Evolutionary conservation across 306 rosid species (phyloP).

Genomic region (Cucurbita ficifolia): DNA sequence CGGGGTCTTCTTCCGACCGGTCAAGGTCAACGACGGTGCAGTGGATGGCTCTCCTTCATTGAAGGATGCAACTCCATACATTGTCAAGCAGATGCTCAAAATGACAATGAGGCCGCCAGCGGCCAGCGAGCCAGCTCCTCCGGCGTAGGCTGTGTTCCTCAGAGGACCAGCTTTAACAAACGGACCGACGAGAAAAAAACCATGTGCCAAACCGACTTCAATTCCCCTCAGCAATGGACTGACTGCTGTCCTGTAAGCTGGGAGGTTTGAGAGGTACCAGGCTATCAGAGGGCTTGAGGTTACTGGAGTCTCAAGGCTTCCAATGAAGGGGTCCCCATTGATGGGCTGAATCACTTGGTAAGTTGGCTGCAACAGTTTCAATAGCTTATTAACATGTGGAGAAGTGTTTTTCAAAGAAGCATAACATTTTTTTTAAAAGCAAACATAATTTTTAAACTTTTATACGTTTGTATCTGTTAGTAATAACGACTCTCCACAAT

Average conservation of each 20-base stretch:
- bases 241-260: constrained; percentile 86
- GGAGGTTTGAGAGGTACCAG: constrained; percentile 92
- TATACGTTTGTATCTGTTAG: too few relatives aligned
- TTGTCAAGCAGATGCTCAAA: constrained; percentile 58
- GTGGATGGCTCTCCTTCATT: constrained; percentile 87
- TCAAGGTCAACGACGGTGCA: constrained; percentile 62
- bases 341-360: constrained; percentile 88
- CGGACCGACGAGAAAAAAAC: constrained; percentile 71
- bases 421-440: too few relatives aligned
- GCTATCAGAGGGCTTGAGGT: constrained; percentile 93
- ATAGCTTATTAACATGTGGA: background rate
- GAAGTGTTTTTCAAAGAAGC: background rate
- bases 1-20: constrained; percentile 80
- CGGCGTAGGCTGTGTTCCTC: constrained; percentile 56
- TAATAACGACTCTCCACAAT: too few relatives aligned
- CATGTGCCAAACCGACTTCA: constrained; percentile 91
- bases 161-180: constrained; percentile 87
- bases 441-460: too few relatives aligned
- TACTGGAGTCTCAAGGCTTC: constrained; percentile 90
- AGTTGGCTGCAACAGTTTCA: constrained; percentile 33
- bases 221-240: constrained; percentile 75
- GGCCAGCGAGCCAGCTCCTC: constrained; percentile 66
- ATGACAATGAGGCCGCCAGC: constrained; percentile 86
- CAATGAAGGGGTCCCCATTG: constrained; percentile 97
- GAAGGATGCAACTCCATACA: constrained; percentile 71